Conservation (phyloP, 1,284 basidiomycete genomes). For the Ganoderma sp. region DNA sequence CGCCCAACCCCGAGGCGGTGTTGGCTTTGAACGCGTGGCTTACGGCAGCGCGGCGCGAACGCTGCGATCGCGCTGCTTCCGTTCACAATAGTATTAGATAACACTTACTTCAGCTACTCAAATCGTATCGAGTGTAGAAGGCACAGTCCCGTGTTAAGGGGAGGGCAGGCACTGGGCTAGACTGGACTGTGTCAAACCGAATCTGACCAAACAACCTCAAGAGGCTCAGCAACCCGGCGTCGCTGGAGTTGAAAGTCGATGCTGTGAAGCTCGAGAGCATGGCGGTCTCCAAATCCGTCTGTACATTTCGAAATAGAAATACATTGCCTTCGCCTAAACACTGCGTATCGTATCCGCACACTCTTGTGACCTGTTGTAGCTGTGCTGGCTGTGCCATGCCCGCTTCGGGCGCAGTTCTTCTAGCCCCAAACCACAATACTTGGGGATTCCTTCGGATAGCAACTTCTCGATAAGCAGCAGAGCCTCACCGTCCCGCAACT, state of each 20-base stretch:
- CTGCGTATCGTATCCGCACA: background rate
- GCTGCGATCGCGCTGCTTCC: background rate
- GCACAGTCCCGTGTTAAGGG: too few relatives aligned
- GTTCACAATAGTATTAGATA: too few relatives aligned
- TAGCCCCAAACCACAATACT: background rate
- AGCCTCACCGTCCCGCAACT: slow-evolving; percentile 2
- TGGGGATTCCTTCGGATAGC: background rate
- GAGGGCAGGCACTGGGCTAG: too few relatives aligned
- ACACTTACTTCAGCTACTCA: too few relatives aligned
- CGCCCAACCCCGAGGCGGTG: background rate
- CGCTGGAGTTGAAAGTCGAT: too few relatives aligned
- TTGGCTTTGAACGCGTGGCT: background rate
- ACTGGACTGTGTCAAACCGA: too few relatives aligned
- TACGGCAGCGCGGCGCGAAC: background rate
- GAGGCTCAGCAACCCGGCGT: too few relatives aligned
- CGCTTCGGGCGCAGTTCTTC: background rate
- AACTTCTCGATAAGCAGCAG: background rate
- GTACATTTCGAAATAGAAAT: background rate
- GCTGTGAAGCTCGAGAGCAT: too few relatives aligned
- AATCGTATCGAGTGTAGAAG: background rate
- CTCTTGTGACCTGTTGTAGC: background rate
- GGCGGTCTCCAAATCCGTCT: too few relatives aligned
- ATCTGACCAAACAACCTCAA: too few relatives aligned
- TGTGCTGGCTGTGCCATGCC: background rate
- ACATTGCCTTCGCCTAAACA: background rate